Evolutionary conservation across 2,329 filamentous ascomycete species (phyloP), one percentile per base, ranked within the genome.

Genomic region (Penicillium occitanis): DNA sequence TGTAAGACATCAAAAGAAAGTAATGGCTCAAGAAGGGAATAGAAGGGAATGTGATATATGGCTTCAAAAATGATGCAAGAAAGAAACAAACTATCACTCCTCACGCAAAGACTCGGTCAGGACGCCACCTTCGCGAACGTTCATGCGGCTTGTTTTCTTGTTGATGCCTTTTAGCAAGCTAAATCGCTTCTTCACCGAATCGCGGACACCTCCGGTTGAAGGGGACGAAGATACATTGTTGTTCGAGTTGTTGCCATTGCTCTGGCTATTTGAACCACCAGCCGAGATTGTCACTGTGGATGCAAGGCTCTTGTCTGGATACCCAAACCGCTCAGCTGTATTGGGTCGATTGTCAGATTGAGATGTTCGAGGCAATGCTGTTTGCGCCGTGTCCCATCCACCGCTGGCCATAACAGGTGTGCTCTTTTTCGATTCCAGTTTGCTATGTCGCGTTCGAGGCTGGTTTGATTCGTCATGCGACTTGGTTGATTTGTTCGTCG

Each of bases 121-220:
- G 13, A 68, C 46, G 35, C 55, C 59, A 55, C 68, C 68, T n/a
- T 75, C 73, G 67, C 74, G 72, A 42, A 79, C 82, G 74, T 81
- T 84, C 66, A 73, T 80, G 75, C 87, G 89, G 73, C 85, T 87
- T 55, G 81, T 81, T 80, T 91, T 92, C 76, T 88, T 89, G 35
- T 90, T 89, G 61, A 93, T 83, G 8, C 76, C 76, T 75, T 90
- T 91, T 73, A 96, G 82, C 72, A 93, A 82, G 75, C 91, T 95
- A 70, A 96, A 83, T 73, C 92, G 82, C 80, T 92, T 94, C 79
- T 89, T 88, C 70, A 96, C 86, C 66, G 88, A 90, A 42, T 86
- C 86, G 62, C 86, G 85, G 73, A 77, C 74, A 28, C 73, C 75
- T 44, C 71, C 67, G 25, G 69, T 67, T 58, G 65, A 70, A 62